These are phyloP conservation scores for Penicillium griseofulvum DNA, from an alignment of 2,329 filamentous ascomycete genomes.

Conservation along the genomic window DNA sequence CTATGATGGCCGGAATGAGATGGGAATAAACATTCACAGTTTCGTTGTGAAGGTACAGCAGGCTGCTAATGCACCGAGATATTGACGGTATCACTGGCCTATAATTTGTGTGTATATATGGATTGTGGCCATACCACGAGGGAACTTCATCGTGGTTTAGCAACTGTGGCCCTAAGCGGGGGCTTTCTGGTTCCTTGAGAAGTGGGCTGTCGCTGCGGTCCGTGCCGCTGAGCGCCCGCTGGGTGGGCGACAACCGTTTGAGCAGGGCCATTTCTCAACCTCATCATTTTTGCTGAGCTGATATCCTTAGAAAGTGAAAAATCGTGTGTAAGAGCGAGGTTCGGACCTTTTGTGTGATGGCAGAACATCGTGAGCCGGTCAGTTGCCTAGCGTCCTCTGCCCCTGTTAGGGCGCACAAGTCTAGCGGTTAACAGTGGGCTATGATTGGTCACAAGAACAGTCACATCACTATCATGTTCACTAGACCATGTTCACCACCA, in stretches of 20 bases:
- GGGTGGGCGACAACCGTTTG: neutral
- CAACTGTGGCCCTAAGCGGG: neutral
- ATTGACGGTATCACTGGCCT: neutral
- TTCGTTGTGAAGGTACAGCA: slow-evolving; percentile 21
- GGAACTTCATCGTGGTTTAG: neutral
- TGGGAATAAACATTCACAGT: slow-evolving; percentile 26
- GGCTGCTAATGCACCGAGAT: neutral
- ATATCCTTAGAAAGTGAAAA: neutral
- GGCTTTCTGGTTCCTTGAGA: neutral
- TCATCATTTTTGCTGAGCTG: neutral
- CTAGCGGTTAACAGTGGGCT: no score
- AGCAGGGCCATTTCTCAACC: neutral
- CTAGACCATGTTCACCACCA: no score
- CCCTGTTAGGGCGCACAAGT: no score
- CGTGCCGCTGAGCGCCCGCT: neutral
- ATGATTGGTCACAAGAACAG: no score
- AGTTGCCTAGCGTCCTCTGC: no score
- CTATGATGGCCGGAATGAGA: slow-evolving; percentile 23
- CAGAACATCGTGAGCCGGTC: neutral
- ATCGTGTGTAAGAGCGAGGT: neutral
- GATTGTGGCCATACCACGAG: neutral
- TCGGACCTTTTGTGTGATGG: neutral
- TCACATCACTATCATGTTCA: no score
- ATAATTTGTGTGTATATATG: neutral
- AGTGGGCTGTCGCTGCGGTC: neutral